phyloP scores from a whole-genome alignment of 2,329 filamentous ascomycete species.

The Chalaropsis thielavioides region DNA sequence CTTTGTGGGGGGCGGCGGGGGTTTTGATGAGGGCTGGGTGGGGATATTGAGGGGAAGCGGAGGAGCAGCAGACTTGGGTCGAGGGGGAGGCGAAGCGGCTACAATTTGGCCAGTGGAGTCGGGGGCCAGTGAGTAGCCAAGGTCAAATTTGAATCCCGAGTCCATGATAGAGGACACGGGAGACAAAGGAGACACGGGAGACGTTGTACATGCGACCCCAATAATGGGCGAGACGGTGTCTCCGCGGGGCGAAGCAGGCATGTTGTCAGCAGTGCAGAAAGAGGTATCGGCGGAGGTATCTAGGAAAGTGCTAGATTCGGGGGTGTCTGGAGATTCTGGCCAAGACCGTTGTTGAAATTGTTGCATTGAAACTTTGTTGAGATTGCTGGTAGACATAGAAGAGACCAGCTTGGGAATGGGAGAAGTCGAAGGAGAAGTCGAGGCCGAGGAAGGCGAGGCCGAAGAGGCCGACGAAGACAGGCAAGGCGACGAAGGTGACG shows the following conservation, averaged over 20 bases:
- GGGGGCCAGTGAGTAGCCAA: background rate
- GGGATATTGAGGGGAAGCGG: conserved; percentile 9
- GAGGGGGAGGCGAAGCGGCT: conserved; percentile 1
- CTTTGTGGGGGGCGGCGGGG: conserved; percentile 1
- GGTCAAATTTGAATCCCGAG: background rate
- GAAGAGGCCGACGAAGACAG: conserved; percentile 11
- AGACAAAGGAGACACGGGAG: background rate
- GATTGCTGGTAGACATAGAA: conserved; percentile 7
- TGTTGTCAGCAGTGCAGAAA: background rate
- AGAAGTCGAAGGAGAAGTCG: conserved; percentile 7
- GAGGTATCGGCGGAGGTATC: conserved; percentile 8
- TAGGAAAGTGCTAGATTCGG: conserved; percentile 9
- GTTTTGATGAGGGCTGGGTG: background rate
- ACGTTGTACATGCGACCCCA: conserved; percentile 12
- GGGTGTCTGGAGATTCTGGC: conserved; percentile 6
- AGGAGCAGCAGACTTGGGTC: conserved; percentile 7
- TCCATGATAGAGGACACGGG: background rate
- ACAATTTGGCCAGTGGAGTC: background rate
- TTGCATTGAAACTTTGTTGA: background rate
- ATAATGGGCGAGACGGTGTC: background rate
- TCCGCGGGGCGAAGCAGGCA: conserved; percentile 4
- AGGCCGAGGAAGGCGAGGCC: conserved; percentile 6
- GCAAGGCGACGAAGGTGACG: conserved; percentile 14
- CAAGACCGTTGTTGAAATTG: conserved; percentile 3
- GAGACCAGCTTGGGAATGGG: background rate